phyloP scores from a whole-genome alignment of 805 yeast genomes.

The Suhomyces faveliae region DNA sequence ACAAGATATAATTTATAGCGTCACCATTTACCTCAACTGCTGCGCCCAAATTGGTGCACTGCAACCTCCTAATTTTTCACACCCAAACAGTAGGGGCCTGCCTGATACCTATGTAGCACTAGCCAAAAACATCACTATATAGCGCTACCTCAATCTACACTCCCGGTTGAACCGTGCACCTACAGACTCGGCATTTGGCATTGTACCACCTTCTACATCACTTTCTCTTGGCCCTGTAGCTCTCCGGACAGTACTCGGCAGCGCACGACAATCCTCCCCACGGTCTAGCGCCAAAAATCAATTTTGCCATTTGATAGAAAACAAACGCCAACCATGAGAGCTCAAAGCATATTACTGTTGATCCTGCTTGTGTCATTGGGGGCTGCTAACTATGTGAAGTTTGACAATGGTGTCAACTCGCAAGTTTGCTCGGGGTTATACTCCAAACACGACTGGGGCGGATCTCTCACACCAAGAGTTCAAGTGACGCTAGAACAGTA shows the following conservation, averaged over 20 bases:
- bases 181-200: background rate
- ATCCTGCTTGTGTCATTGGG: slow-evolving; percentile 5
- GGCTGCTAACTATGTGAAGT: slow-evolving; percentile 45
- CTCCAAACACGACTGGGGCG: slow-evolving; percentile 84
- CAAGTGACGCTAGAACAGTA: slow-evolving; percentile 28
- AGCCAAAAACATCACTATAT: no score
- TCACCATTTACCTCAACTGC: background rate
- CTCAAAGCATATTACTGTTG: background rate
- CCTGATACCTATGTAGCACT: background rate
- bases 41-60: slow-evolving; percentile 2
- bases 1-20: background rate
- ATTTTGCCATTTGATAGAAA: background rate
- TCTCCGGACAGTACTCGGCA: background rate
- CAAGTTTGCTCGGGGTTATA: slow-evolving; percentile 92
- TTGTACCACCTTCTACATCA: background rate
- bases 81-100: background rate
- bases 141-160: no score
- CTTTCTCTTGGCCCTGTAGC: background rate
- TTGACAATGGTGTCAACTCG: slow-evolving; percentile 46
- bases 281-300: slow-evolving; percentile 1
- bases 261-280: background rate
- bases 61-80: background rate
- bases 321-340: background rate
- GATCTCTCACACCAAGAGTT: slow-evolving; percentile 58
- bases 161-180: no score